Evolutionary conservation across 2,329 filamentous ascomycete genomes (phyloP).

Genomic region (Dactylellina parvicollis): DNA sequence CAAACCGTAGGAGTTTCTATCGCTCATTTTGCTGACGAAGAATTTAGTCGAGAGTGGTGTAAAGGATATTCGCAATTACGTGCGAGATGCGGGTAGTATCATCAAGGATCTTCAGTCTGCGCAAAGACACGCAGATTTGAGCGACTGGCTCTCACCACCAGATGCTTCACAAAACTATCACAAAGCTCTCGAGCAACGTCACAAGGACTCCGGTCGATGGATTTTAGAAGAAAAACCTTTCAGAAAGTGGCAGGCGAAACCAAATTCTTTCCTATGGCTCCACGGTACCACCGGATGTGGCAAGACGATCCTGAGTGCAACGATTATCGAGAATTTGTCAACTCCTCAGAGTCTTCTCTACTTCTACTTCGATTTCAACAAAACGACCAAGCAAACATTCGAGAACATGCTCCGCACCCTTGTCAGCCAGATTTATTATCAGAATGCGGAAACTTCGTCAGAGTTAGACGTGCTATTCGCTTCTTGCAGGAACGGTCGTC

Average conservation of each 20-base stretch:
- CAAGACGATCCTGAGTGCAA: slow-evolving; percentile 63
- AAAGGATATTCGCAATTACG: too few relatives aligned
- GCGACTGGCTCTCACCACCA: not conserved
- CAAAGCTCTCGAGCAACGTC: not conserved
- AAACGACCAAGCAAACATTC: slow-evolving; percentile 60
- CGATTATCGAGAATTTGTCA: slow-evolving; percentile 59
- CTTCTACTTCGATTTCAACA: slow-evolving; percentile 63
- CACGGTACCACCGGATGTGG: slow-evolving; percentile 63
- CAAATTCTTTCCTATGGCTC: slow-evolving; percentile 61
- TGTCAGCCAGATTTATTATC: slow-evolving; percentile 59
- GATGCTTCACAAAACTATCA: not conserved
- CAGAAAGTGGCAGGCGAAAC: slow-evolving; percentile 58
- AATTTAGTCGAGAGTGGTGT: too few relatives aligned
- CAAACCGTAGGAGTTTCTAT: too few relatives aligned
- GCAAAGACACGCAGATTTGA: too few relatives aligned
- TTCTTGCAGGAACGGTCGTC: slow-evolving; percentile 55
- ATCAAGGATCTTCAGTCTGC: too few relatives aligned
- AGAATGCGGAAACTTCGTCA: slow-evolving; percentile 43
- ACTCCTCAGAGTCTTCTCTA: slow-evolving; percentile 53
- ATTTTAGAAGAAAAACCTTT: slow-evolving; percentile 59
- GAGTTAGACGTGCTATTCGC: slow-evolving; percentile 57
- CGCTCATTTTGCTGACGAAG: too few relatives aligned
- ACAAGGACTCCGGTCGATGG: slow-evolving; percentile 56
- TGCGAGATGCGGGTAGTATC: too few relatives aligned
- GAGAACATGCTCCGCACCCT: slow-evolving; percentile 61